These are phyloP conservation scores for Hypoxylon sp. DNA, from an alignment of 2,329 filamentous ascomycete species.

Conservation along the genomic window DNA sequence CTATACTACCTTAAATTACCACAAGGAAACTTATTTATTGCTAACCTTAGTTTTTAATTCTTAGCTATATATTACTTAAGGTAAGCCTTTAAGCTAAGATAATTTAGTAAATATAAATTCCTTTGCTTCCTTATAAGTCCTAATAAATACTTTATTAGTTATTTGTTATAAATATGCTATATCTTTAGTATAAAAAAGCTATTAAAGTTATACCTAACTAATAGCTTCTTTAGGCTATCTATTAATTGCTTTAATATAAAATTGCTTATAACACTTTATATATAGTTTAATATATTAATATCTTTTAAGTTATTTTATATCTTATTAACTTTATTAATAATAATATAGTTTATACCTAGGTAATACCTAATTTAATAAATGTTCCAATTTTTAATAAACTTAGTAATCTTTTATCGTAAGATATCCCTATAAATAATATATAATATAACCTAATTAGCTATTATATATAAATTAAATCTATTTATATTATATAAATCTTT, in stretches of 20 bases:
- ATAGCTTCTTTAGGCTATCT: neutral
- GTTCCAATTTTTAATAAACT: slow-evolving; percentile 1
- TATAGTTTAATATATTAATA: neutral
- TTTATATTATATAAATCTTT: neutral
- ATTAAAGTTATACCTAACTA: slow-evolving; percentile 1
- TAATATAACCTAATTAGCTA: neutral
- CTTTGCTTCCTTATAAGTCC: neutral
- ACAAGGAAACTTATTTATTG: neutral
- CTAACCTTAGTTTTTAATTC: neutral
- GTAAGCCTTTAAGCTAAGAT: neutral
- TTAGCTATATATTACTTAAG: neutral
- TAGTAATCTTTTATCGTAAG: neutral
- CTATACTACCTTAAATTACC: neutral
- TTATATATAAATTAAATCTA: neutral
- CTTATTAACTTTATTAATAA: neutral
- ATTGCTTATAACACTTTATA: neutral
- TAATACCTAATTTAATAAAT: slow-evolving; percentile 1
- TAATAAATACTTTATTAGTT: neutral
- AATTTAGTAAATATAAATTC: neutral
- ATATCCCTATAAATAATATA: slow-evolving; percentile 8
- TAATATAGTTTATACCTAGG: neutral
- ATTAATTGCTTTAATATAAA: neutral
- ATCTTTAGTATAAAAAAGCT: neutral
- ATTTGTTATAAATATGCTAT: neutral
- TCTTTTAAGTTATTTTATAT: slow-evolving; percentile 1